Percentiles rank a stretch among this genome's conserved stretches.
Conservation (phyloP, 1,139 yeast species). For the Candida freyschussii region DNA sequence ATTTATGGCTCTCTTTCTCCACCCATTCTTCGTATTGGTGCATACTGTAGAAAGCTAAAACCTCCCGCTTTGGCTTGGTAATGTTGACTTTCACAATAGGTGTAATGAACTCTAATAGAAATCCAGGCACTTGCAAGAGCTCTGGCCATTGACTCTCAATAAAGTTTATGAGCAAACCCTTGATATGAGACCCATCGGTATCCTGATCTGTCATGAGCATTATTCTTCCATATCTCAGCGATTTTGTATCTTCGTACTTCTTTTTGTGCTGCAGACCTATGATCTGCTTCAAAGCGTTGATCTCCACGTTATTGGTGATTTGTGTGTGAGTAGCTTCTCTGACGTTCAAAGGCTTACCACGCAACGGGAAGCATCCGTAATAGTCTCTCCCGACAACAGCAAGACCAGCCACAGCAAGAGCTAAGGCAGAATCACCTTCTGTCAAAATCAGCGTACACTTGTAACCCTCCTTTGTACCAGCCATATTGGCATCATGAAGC, state of each 20-base stretch:
- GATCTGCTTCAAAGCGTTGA: slow-evolving; percentile 91
- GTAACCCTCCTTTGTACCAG: slow-evolving; percentile 90
- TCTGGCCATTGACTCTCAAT: slow-evolving; percentile 95
- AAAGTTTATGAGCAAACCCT: slow-evolving; percentile 91
- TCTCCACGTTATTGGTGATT: slow-evolving; percentile 86
- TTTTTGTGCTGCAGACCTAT: slow-evolving; percentile 95
- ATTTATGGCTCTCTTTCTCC: slow-evolving; percentile 68
- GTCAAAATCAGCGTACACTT: slow-evolving; percentile 91
- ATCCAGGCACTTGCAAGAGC: slow-evolving; percentile 83
- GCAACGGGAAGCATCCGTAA: slow-evolving; percentile 92
- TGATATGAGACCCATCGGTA: slow-evolving; percentile 98
- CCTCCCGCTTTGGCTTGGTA: slow-evolving; percentile 56
- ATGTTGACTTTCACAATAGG: slow-evolving; percentile 93
- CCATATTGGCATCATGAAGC: slow-evolving; percentile 93
- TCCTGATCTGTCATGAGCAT: slow-evolving; percentile 99
- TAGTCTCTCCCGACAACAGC: slow-evolving; percentile 94
- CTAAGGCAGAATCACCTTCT: slow-evolving; percentile 96
- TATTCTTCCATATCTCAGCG: slow-evolving; percentile 88
- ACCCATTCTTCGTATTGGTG: slow-evolving; percentile 97
- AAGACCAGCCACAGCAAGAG: slow-evolving; percentile 90
- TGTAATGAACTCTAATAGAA: slow-evolving; percentile 88
- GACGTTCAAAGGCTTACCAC: slow-evolving; percentile 93
- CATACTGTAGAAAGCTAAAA: slow-evolving; percentile 83
- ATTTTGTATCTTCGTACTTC: slow-evolving; percentile 65
- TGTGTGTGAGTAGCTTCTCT: slow-evolving; percentile 96